A percentile compares a stretch with the other conserved stretches of the same genome.
phyloP scores from a whole-genome alignment of 352 stramenopile genomes.

The Phytophthora fragariaefolia region DNA sequence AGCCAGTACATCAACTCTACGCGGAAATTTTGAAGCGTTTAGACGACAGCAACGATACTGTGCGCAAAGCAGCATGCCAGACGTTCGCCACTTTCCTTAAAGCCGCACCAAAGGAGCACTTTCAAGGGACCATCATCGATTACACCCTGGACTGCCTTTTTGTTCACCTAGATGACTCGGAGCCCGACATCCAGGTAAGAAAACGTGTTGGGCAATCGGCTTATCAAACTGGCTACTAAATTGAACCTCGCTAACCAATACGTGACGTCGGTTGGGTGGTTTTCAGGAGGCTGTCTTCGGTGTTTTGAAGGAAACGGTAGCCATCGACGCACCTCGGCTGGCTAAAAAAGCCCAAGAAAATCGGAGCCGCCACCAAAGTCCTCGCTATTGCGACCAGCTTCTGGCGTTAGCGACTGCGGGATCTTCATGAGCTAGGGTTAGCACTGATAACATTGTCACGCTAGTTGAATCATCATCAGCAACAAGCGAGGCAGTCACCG shows the following conservation, averaged over 20 bases:
- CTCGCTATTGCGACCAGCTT: conserved; percentile 78
- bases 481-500: neutral
- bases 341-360: conserved; percentile 83
- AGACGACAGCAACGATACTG: conserved; percentile 92
- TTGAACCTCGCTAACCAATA: too few relatives aligned
- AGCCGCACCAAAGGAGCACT: conserved; percentile 84
- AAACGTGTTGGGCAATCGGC: neutral
- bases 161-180: conserved; percentile 91
- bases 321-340: conserved; percentile 62
- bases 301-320: conserved; percentile 71
- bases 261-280: too few relatives aligned
- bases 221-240: too few relatives aligned
- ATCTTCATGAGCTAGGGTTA: conserved; percentile 25
- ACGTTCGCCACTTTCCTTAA: conserved; percentile 90
- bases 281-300: conserved; percentile 68
- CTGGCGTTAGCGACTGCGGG: conserved; percentile 47
- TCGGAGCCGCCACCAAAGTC: conserved; percentile 69
- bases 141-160: conserved; percentile 92
- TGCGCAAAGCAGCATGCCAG: conserved; percentile 87
- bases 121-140: conserved; percentile 90
- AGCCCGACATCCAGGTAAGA: conserved; percentile 83
- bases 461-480: neutral
- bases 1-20: conserved; percentile 92
- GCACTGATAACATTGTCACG: neutral
- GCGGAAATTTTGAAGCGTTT: conserved; percentile 93